phyloP scores from a whole-genome alignment of 192 early-diverging fungal genomes.

The Rhizophagus sp. region DNA sequence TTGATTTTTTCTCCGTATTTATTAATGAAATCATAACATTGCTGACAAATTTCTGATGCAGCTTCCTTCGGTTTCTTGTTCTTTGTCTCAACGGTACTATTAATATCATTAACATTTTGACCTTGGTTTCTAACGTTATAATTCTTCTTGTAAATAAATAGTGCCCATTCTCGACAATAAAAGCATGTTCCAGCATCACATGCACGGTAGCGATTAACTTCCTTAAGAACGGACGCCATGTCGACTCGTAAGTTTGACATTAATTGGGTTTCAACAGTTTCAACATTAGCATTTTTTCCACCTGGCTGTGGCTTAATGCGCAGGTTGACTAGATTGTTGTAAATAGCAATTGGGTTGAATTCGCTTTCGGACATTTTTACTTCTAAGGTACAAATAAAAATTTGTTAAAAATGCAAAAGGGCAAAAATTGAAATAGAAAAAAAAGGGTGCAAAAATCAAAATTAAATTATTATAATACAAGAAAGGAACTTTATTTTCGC shows the following conservation, averaged over 20 bases:
- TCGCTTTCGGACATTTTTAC: constrained; percentile 19
- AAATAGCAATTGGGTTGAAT: constrained; percentile 15
- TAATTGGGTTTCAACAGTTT: constrained; percentile 25
- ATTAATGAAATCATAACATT: constrained; percentile 35
- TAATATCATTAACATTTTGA: background rate
- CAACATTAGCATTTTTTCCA: background rate
- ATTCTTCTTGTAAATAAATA: constrained; percentile 72
- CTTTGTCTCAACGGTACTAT: background rate
- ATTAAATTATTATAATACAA: too few relatives aligned
- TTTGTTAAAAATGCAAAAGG: background rate
- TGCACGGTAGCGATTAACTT: constrained; percentile 67
- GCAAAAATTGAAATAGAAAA: background rate
- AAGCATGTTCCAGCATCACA: constrained; percentile 72
- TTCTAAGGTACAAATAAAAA: background rate
- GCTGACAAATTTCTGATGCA: constrained; percentile 40
- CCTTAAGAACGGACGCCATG: constrained; percentile 62
- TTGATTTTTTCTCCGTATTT: constrained; percentile 23
- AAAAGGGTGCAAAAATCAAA: too few relatives aligned
- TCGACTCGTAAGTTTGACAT: constrained; percentile 65
- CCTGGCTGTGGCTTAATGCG: constrained; percentile 6
- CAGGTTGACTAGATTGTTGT: constrained; percentile 13
- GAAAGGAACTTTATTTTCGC: too few relatives aligned
- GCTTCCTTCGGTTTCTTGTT: constrained; percentile 37
- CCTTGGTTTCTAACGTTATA: constrained; percentile 40
- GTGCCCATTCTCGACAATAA: constrained; percentile 82